phyloP scores from a whole-genome alignment of 352 stramenopile genomes.

The Globisporangium paddicum region DNA sequence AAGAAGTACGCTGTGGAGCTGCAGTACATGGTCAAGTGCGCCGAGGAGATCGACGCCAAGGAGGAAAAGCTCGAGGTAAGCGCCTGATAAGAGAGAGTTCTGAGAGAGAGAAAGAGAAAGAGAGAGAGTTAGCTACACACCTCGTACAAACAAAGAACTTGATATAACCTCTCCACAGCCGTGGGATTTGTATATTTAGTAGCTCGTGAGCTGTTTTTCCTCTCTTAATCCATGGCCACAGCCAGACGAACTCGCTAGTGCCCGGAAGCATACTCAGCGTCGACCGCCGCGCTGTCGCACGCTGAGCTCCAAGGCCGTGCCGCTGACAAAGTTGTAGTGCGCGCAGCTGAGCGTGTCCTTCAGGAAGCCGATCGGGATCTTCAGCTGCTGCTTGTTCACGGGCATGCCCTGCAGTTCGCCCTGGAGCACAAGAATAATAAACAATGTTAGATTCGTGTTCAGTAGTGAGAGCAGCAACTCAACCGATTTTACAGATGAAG shows the following conservation, averaged over 20 bases:
- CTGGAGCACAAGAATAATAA: constrained; percentile 16
- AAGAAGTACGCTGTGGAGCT: constrained; percentile 70
- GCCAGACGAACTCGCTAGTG: no score
- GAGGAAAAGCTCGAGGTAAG: constrained; percentile 67
- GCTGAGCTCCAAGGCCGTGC: constrained; percentile 65
- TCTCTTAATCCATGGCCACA: neutral
- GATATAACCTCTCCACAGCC: no score
- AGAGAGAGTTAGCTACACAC: neutral
- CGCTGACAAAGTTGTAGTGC: constrained; percentile 86
- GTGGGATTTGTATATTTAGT: no score
- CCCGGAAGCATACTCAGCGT: no score
- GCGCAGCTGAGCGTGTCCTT: constrained; percentile 85
- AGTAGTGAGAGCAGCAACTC: no score
- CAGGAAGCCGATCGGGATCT: constrained; percentile 88
- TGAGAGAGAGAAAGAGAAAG: no score
- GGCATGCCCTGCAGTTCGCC: constrained; percentile 88
- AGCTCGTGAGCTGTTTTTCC: neutral
- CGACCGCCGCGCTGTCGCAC: constrained; percentile 75
- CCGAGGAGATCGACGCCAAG: constrained; percentile 68
- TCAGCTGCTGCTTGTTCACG: constrained; percentile 95
- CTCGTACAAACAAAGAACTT: neutral
- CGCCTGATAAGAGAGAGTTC: neutral
- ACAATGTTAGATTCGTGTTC: no score
- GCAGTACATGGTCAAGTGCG: constrained; percentile 86
- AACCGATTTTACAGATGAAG: no score